Base-by-base conservation (phyloP, 1,284 basidiomycete genomes). In the Pseudozyma tsukubaensis region DNA sequence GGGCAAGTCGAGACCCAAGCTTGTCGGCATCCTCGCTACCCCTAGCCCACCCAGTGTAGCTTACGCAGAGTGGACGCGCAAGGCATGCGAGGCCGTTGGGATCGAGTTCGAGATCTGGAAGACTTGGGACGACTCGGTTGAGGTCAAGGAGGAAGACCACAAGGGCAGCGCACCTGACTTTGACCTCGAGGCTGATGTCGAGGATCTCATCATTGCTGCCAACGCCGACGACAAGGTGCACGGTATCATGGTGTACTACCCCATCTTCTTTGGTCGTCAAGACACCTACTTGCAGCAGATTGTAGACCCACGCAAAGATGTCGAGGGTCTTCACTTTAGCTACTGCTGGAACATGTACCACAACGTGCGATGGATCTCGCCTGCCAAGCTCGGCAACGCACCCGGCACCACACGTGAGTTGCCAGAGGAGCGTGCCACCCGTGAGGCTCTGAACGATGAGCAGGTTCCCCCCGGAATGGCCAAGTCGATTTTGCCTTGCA, bases 231-330 rank as follows among this genome's bases (percentile, higher is more conserved):
- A 88, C 21, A 88, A 87, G 66, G 90, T 97, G 8, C 90, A 97
- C 86, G 95, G 95, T n/a, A 94, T 97, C 82, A 96, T 98, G 94
- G 94, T 93, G 9, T 84, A 84, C 77, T 86, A 85, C 65, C 85
- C 85, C 47, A 85, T 85, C 78, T 85, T 86, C 52, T 84, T 83
- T 19, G 84, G 83, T 10, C 78, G 84, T 40, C 83, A 97, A 90
- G 96, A 99, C 85, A 94, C 96, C 82, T 99, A 99, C 85, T 87
- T 99, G 55, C 96, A 99, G 81, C 85, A 95, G 90, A 89, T 96
- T 59, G 93, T 99, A 13, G 94, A 94, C 1, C 94, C 96, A 1
- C 89, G 92, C 76, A 99, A 99, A 86, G 96, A 99, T 77, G 96
- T 99, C 56, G 96, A 99, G 86, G 96, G 96, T 4, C 88, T 98